Evolutionary conservation across 768 basidiomycete species (phyloP).

Genomic region (Leccinellum albellum): DNA sequence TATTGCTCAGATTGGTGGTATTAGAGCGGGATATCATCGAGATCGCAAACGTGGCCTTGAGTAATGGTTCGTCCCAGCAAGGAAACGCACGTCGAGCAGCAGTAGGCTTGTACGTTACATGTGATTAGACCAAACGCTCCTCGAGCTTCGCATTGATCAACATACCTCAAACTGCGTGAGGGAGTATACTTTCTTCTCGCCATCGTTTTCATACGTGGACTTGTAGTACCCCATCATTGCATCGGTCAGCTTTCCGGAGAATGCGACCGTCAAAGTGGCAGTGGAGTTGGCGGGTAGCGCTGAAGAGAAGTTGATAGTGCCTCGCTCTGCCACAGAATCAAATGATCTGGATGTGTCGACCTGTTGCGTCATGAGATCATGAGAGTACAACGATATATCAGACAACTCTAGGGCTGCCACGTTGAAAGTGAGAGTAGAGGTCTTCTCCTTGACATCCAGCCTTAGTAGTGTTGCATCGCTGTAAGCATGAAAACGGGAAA

Average conservation of each 20-base stretch:
- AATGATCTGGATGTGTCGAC: constrained; percentile 42
- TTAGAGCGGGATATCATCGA: constrained; percentile 76
- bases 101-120: constrained; percentile 54
- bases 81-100: constrained; percentile 81
- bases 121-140: background rate
- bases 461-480: constrained; percentile 35
- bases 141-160: constrained; percentile 1
- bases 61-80: constrained; percentile 89
- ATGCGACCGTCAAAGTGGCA: constrained; percentile 66
- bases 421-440: constrained; percentile 64
- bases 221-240: constrained; percentile 85
- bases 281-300: constrained; percentile 64
- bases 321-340: constrained; percentile 63
- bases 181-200: constrained; percentile 62
- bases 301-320: constrained; percentile 54
- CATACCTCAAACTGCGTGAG: constrained; percentile 86
- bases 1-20: constrained; percentile 82
- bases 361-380: constrained; percentile 50
- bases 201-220: constrained; percentile 59
- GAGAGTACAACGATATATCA: constrained; percentile 51
- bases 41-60: constrained; percentile 80
- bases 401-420: constrained; percentile 55
- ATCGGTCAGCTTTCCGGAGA: constrained; percentile 62
- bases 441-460: constrained; percentile 59
- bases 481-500: background rate